phyloP scores from a whole-genome alignment of 2,329 filamentous ascomycete genomes.

The Alternaria triticimaculans region DNA sequence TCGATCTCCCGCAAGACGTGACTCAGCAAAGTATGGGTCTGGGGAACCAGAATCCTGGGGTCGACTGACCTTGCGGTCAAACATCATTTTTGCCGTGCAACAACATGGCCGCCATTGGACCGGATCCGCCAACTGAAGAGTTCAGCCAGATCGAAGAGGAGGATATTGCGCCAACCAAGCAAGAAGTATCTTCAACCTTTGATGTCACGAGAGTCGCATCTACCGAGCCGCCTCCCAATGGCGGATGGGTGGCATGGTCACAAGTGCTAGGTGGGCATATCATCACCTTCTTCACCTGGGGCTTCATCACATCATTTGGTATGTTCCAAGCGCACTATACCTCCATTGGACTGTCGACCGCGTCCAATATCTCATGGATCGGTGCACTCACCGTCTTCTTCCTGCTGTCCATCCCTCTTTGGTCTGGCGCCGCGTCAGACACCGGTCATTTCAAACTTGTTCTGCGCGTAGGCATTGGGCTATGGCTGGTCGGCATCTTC shows the following conservation, averaged over 20 bases:
- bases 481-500: slow-evolving; percentile 35
- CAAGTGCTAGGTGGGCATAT: slow-evolving; percentile 50
- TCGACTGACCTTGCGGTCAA: not conserved
- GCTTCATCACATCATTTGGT: slow-evolving; percentile 39
- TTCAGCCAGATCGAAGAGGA: not conserved
- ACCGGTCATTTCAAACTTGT: slow-evolving; percentile 35
- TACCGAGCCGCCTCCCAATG: slow-evolving; percentile 44
- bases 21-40: slow-evolving; percentile 6
- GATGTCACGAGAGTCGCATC: slow-evolving; percentile 11
- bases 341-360: slow-evolving; percentile 9
- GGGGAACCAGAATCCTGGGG: not conserved
- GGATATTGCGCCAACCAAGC: not conserved
- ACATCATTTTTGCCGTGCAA: not conserved
- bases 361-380: slow-evolving; percentile 44
- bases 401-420: slow-evolving; percentile 35
- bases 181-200: not conserved
- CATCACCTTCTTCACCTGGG: slow-evolving; percentile 52
- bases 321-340: slow-evolving; percentile 44
- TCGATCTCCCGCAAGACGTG: not conserved
- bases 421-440: slow-evolving; percentile 38
- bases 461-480: slow-evolving; percentile 30
- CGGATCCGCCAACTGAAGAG: not conserved
- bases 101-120: slow-evolving; percentile 6
- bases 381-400: slow-evolving; percentile 43
- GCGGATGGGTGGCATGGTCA: slow-evolving; percentile 54